Percentiles rank a stretch among this genome's conserved stretches.
Conservation (phyloP, 2,329 filamentous ascomycete species). For the Polytolypa hystricis region DNA sequence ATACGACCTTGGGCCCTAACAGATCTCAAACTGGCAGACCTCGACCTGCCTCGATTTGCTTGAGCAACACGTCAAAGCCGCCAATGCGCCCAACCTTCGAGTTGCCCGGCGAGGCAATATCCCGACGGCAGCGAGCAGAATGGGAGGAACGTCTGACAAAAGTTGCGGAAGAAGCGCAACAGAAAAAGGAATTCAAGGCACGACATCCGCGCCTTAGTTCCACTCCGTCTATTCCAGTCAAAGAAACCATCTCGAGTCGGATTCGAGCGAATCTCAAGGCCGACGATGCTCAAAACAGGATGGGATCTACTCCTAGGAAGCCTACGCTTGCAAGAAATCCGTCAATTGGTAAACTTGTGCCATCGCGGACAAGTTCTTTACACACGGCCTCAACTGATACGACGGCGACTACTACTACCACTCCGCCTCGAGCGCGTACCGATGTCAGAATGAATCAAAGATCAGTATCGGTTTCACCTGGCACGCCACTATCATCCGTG, state of each 20-base stretch:
- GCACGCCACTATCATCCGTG: not conserved
- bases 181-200: conserved; percentile 34
- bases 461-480: conserved; percentile 3
- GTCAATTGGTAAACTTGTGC: not conserved
- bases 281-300: not conserved
- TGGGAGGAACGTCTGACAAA: conserved; percentile 38
- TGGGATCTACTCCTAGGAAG: not conserved
- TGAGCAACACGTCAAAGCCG: conserved; percentile 40
- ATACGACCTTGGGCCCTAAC: not conserved
- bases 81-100: conserved; percentile 41
- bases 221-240: conserved; percentile 23
- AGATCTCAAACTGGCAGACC: not conserved
- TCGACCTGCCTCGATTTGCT: conserved; percentile 5
- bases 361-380: conserved; percentile 4
- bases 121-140: conserved; percentile 42
- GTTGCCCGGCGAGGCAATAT: conserved; percentile 43
- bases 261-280: conserved; percentile 24
- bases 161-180: conserved; percentile 29
- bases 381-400: conserved; percentile 6
- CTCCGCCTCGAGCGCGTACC: conserved; percentile 6
- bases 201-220: conserved; percentile 26
- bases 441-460: conserved; percentile 11
- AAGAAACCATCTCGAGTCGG: conserved; percentile 37
- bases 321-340: not conserved
- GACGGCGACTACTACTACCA: conserved; percentile 4